Evolutionary conservation across 2,329 filamentous ascomycete species (phyloP).

Genomic region (Colletotrichum siamense): DNA sequence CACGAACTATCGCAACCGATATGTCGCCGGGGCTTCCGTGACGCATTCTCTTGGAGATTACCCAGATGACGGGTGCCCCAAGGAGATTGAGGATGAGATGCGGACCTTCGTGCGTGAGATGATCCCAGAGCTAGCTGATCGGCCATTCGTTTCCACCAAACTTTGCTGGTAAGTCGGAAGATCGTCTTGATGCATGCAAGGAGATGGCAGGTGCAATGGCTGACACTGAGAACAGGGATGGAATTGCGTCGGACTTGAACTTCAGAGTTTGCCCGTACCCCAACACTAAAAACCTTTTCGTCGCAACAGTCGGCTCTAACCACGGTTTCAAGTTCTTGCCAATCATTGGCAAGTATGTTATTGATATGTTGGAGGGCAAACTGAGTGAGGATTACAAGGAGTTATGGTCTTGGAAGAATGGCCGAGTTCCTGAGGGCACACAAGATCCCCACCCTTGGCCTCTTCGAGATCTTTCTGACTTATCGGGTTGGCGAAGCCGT

Average conservation of each 20-base stretch:
- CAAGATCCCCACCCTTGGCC: constrained; percentile 26
- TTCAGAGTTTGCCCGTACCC: constrained; percentile 26
- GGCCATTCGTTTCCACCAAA: constrained; percentile 53
- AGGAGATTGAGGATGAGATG: constrained; percentile 59
- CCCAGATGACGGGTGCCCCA: constrained; percentile 42
- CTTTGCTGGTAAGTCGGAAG: constrained; percentile 56
- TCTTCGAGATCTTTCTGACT: constrained; percentile 23
- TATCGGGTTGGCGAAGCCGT: constrained; percentile 25
- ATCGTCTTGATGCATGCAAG: neutral
- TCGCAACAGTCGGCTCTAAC: constrained; percentile 58
- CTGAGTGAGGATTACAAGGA: constrained; percentile 43
- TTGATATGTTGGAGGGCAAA: constrained; percentile 47
- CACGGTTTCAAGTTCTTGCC: constrained; percentile 61
- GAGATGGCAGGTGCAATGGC: neutral
- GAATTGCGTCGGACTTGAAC: constrained; percentile 33
- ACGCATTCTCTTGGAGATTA: constrained; percentile 26
- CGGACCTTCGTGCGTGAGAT: constrained; percentile 53
- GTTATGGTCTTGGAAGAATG: constrained; percentile 40
- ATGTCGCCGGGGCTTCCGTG: constrained; percentile 22
- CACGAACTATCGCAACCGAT: constrained; percentile 46
- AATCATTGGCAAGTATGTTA: constrained; percentile 55
- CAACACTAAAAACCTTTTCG: constrained; percentile 40
- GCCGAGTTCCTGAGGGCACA: constrained; percentile 19
- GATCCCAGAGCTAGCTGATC: constrained; percentile 53
- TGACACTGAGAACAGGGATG: constrained; percentile 28